Conservation (phyloP, 495 filamentous ascomycete genomes). For the Terfezia claveryi region DNA sequence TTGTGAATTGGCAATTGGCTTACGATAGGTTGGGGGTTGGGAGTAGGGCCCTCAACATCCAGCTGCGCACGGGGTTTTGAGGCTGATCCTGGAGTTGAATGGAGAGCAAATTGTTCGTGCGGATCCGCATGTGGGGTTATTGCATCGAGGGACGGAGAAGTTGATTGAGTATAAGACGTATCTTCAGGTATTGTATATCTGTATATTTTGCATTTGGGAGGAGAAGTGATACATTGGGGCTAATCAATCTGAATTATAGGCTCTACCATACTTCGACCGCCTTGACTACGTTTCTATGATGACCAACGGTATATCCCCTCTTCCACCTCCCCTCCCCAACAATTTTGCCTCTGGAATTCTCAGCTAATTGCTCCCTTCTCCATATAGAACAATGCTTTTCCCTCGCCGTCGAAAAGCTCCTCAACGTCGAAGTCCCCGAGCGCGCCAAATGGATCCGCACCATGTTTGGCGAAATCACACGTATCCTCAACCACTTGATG, state of each 20-base stretch:
- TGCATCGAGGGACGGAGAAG: slow-evolving; percentile 97
- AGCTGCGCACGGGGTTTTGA: slow-evolving; percentile 93
- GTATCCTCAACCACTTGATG: slow-evolving; percentile 95
- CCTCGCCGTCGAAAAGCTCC: slow-evolving; percentile 86
- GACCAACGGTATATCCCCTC: neutral
- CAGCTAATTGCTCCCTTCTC: slow-evolving; percentile 23
- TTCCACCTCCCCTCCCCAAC: neutral
- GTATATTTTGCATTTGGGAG: neutral
- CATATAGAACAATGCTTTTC: slow-evolving; percentile 97
- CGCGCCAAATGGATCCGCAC: slow-evolving; percentile 95
- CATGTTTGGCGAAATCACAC: slow-evolving; percentile 87
- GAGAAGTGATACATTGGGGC: neutral
- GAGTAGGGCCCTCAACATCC: slow-evolving; percentile 76
- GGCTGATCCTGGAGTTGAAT: slow-evolving; percentile 91
- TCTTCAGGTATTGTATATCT: slow-evolving; percentile 34
- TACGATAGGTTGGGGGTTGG: neutral
- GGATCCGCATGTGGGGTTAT: slow-evolving; percentile 88
- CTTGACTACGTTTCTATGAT: slow-evolving; percentile 95
- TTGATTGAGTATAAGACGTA: slow-evolving; percentile 99
- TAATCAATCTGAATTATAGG: slow-evolving; percentile 19
- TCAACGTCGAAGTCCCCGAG: slow-evolving; percentile 92
- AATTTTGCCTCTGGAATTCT: neutral
- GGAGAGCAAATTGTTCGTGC: slow-evolving; percentile 93
- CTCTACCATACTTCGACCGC: slow-evolving; percentile 95
- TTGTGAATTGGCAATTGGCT: neutral